phyloP scores from a whole-genome alignment of 108 stramenopile genomes.

The Cylindrotheca closterium region DNA sequence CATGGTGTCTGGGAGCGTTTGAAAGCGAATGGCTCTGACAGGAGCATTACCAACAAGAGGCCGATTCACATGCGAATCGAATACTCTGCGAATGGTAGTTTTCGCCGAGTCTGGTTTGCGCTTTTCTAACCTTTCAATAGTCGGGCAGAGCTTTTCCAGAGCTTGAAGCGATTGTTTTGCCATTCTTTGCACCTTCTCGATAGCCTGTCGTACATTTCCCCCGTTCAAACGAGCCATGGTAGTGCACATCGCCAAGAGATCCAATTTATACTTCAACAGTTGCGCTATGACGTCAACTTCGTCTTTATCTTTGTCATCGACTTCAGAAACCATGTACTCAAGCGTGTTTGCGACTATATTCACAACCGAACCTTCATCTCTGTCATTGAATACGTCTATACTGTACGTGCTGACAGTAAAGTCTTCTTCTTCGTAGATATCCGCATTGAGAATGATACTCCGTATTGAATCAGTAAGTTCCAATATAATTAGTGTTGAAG shows the following conservation, averaged over 20 bases:
- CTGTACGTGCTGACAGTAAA: constrained; percentile 55
- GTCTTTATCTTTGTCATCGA: constrained; percentile 12
- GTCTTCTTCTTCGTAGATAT: constrained; percentile 96
- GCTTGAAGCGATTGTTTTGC: constrained; percentile 8
- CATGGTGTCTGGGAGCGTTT: constrained; percentile 28
- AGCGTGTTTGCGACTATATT: constrained; percentile 4
- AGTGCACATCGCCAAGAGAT: constrained; percentile 15
- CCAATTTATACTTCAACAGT: constrained; percentile 19
- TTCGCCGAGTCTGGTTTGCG: constrained; percentile 13
- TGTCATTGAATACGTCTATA: constrained; percentile 26
- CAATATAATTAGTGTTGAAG: constrained; percentile 53
- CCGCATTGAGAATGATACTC: constrained; percentile 74
- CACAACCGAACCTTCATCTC: constrained; percentile 8
- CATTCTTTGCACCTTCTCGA: constrained; percentile 18
- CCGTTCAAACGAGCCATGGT: constrained; percentile 27
- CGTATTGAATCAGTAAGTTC: constrained; percentile 69
- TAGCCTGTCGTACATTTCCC: constrained; percentile 9
- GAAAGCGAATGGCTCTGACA: constrained; percentile 57
- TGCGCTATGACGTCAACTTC: constrained; percentile 6
- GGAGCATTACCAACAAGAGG: constrained; percentile 76
- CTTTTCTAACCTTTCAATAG: constrained; percentile 4
- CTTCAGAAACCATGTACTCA: background rate
- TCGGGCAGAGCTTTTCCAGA: constrained; percentile 10
- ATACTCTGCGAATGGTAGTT: constrained; percentile 33
- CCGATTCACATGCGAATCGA: constrained; percentile 74